Conservation (phyloP, 2,329 filamentous ascomycete genomes). For the Dendryphion nanum region DNA sequence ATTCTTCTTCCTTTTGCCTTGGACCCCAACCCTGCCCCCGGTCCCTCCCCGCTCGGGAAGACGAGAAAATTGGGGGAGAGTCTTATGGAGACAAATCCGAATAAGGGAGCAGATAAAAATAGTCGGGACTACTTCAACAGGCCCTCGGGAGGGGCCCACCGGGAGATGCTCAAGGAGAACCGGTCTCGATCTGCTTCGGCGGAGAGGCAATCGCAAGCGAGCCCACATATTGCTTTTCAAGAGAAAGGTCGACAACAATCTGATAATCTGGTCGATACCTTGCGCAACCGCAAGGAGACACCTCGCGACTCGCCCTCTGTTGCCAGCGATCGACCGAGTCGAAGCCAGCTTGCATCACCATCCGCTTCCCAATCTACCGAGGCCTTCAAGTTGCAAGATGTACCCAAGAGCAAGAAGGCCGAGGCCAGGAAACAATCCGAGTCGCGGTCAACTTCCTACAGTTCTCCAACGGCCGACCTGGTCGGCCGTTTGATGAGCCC, state of each 20-base stretch:
- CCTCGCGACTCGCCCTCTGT: constrained; percentile 27
- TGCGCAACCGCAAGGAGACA: constrained; percentile 46
- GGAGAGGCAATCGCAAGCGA: constrained; percentile 49
- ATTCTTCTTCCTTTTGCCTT: constrained; percentile 53
- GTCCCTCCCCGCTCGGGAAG: constrained; percentile 38
- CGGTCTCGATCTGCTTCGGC: constrained; percentile 46
- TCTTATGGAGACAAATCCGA: constrained; percentile 13
- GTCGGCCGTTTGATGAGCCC: constrained; percentile 32
- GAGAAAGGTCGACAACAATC: constrained; percentile 71
- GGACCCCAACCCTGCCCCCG: constrained; percentile 48
- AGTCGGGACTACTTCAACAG: constrained; percentile 46
- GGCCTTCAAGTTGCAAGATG: constrained; percentile 75
- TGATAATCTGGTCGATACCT: constrained; percentile 58
- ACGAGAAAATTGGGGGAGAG: constrained; percentile 30
- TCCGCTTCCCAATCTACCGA: constrained; percentile 35
- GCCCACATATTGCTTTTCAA: constrained; percentile 90
- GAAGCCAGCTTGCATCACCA: constrained; percentile 37
- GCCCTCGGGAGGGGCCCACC: constrained; percentile 30
- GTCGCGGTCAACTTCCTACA: constrained; percentile 40
- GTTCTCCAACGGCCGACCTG: constrained; percentile 43
- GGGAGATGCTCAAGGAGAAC: constrained; percentile 43
- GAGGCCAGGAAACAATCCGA: constrained; percentile 48
- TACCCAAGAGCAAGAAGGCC: constrained; percentile 63
- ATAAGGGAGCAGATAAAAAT: constrained; percentile 24
- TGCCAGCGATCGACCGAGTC: constrained; percentile 49